phyloP scores from a whole-genome alignment of 352 stramenopile species.

The Globisporangium polare region DNA sequence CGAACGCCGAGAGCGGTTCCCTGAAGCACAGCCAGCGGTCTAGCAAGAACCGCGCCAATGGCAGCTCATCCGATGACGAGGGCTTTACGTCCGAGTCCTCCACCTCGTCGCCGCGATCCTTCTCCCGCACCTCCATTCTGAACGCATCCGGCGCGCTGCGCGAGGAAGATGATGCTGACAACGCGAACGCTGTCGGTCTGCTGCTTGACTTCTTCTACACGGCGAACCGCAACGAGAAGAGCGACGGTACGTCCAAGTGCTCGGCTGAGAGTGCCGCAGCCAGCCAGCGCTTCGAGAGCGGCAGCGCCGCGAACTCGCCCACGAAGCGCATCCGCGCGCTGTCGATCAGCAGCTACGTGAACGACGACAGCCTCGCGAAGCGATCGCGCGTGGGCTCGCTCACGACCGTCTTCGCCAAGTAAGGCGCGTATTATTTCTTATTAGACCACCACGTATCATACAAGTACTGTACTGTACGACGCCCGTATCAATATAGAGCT shows the following conservation, averaged over 20 bases:
- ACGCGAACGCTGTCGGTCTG: conserved; percentile 64
- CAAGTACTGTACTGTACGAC: conserved; percentile 3
- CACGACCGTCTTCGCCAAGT: conserved; percentile 24
- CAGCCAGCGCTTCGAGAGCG: conserved; percentile 14
- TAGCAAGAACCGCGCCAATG: conserved; percentile 23
- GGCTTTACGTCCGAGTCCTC: conserved; percentile 35
- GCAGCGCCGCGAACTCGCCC: conserved; percentile 48
- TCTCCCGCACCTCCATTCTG: not conserved
- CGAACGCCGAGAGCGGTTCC: not conserved
- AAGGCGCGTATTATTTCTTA: conserved; percentile 9
- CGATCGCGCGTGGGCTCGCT: conserved; percentile 65
- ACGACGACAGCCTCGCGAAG: conserved; percentile 46
- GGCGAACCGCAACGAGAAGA: conserved; percentile 58
- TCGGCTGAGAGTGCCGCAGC: not conserved
- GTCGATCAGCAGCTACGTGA: conserved; percentile 53
- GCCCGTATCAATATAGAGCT: conserved; percentile 1
- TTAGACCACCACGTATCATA: conserved; percentile 7
- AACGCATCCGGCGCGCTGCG: not conserved
- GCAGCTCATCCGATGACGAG: conserved; percentile 17
- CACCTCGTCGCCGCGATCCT: conserved; percentile 7
- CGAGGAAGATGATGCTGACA: conserved; percentile 38
- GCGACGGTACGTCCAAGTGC: conserved; percentile 13
- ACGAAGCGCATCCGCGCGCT: conserved; percentile 78
- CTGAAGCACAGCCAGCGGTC: not conserved
- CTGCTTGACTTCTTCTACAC: conserved; percentile 83